Base-by-base conservation (phyloP, 306 rosid genomes). In the Cicer judaicum region DNA sequence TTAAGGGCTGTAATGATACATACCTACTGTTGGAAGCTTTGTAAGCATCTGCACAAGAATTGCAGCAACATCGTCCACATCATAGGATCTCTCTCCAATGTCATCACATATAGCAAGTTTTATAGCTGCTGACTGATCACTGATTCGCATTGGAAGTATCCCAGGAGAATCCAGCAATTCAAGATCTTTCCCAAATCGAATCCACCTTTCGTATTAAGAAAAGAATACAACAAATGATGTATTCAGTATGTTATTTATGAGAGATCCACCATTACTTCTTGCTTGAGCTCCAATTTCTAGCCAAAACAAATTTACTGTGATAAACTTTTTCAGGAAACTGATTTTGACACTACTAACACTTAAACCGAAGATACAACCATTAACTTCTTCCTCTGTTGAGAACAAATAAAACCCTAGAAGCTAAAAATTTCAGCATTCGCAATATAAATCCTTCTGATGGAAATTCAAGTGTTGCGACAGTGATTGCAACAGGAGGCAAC, bases 101-200 rank as follows among this genome's bases (percentile, higher is more conserved):
- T 94, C 98, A 55, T 94, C 98, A 78, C 98, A 94, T 67, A 94
- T 91, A 42, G 98, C 97, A 2, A 94, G 97, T 90, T 94, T 91
- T 80, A 94, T 87, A 73, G 98, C 98, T 13, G 98, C 87, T n/a
- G 96, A 70, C 83, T 91, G 98, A 82, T 93, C 97, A 61, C 91
- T 91, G 66, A 93, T 88, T 83, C 98, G 87, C 98, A 93, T 91
- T 9, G 96, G 98, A 47, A 93, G 81, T 60, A 91, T 88, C 64
- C 98, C 97, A 49, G 98, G 96, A 81, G 98, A 93, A 78, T 93
- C 98, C 36, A 93, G 89, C 85, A 91, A 84, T 62, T 89, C 96
- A 77, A 93, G 94, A 82, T 91, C 98, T 61, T 86, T 88, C 68
- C 98, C 97, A 67, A 94, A 94, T 67, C 87, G 96, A 67, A 94